These are phyloP conservation scores for Ambrosia artemisiifolia DNA, from an alignment of 129 eudicot genomes.

Conservation along the genomic window DNA sequence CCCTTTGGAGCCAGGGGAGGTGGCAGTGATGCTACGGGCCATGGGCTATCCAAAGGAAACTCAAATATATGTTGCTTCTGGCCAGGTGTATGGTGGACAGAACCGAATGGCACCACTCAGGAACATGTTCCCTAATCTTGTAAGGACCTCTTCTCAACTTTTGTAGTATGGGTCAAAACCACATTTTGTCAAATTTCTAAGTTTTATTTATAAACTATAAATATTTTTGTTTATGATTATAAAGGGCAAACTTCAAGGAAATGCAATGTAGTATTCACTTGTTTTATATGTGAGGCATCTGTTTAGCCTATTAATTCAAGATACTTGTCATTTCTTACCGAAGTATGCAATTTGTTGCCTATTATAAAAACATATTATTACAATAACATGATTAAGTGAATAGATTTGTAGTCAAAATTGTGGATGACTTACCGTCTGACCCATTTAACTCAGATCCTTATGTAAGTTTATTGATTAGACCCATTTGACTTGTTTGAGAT, in stretches of 20 bases:
- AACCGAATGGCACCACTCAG: conserved; percentile 99
- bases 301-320: background rate
- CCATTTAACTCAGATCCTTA: background rate
- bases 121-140: conserved; percentile 99
- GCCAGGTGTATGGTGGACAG: conserved; percentile 98
- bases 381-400: background rate
- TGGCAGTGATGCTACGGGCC: conserved; percentile 96
- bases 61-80: conserved; percentile 96
- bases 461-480: background rate
- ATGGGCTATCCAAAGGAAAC: conserved; percentile 99
- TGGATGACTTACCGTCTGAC: background rate
- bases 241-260: background rate
- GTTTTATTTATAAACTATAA: background rate
- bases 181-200: background rate
- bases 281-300: background rate
- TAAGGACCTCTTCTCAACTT: conserved; percentile 32
- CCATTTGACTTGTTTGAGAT: background rate
- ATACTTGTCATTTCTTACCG: background rate
- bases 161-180: background rate
- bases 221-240: background rate
- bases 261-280: background rate
- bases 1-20: conserved; percentile 98
- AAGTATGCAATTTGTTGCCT: background rate
- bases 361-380: background rate
- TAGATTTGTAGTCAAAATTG: background rate